phyloP scores from a whole-genome alignment of 2,329 filamentous ascomycete genomes.

The Furcasterigmium sp. region DNA sequence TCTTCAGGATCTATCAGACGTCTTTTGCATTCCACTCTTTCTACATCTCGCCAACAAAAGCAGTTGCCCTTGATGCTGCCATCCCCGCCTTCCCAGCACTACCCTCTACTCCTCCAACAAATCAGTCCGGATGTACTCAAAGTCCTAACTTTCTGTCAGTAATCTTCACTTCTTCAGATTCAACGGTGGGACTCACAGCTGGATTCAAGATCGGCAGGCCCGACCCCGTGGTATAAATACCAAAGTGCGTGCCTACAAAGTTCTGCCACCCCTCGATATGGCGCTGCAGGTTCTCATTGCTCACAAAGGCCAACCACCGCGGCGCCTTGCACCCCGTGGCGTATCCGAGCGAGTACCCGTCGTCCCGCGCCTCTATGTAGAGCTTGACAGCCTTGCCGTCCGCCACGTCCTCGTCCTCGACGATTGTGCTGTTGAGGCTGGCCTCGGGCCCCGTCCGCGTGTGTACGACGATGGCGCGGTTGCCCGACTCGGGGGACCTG shows the following conservation, averaged over 20 bases:
- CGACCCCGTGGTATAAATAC: slow-evolving; percentile 9
- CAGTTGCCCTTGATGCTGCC: too few relatives aligned
- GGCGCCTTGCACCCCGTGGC: slow-evolving; percentile 5
- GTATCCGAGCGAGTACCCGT: slow-evolving; percentile 7
- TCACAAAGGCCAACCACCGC: slow-evolving; percentile 7
- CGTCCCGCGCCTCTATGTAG: slow-evolving; percentile 9
- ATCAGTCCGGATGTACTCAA: too few relatives aligned
- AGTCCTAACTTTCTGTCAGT: too few relatives aligned
- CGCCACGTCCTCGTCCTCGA: slow-evolving; percentile 10
- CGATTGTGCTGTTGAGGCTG: slow-evolving; percentile 8
- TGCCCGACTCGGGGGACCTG: slow-evolving; percentile 3
- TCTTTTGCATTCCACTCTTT: too few relatives aligned
- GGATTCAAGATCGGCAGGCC: slow-evolving; percentile 7
- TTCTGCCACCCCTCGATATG: slow-evolving; percentile 11
- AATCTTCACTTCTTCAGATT: too few relatives aligned
- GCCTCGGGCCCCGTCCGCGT: slow-evolving; percentile 9
- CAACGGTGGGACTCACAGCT: slow-evolving; percentile 9
- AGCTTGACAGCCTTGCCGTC: slow-evolving; percentile 8
- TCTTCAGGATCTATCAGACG: too few relatives aligned
- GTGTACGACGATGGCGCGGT: slow-evolving; percentile 6
- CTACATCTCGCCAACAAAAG: too few relatives aligned
- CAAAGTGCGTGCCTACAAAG: slow-evolving; percentile 12
- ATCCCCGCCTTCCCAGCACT: too few relatives aligned
- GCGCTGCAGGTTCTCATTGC: slow-evolving; percentile 9
- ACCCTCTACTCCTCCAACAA: too few relatives aligned